phyloP scores from a whole-genome alignment of 75 land plant genomes.

The Picea glauca region DNA sequence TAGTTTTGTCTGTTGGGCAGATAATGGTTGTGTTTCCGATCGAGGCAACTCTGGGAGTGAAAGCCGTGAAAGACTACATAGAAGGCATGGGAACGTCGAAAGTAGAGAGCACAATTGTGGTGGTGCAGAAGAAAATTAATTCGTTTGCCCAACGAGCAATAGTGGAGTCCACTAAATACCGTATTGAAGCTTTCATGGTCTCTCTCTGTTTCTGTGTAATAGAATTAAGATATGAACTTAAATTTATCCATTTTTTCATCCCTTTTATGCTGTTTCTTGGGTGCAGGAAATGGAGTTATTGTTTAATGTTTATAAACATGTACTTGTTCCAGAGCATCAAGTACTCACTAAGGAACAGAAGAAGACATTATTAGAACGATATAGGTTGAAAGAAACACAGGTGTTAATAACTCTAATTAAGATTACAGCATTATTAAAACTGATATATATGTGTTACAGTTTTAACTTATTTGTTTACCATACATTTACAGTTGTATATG shows the following conservation, averaged over 20 bases:
- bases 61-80: conserved; percentile 36
- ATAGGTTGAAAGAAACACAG: conserved; percentile 78
- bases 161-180: too few species aligned
- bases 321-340: conserved; percentile 76
- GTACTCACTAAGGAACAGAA: conserved; percentile 62
- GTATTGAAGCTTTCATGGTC: conserved; percentile 27
- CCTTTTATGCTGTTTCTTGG: too few species aligned
- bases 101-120: conserved; percentile 28
- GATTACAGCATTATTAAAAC: too few species aligned
- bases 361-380: conserved; percentile 54
- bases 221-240: too few species aligned
- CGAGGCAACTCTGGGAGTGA: conserved; percentile 40
- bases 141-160: conserved; percentile 27
- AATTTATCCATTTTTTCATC: too few species aligned
- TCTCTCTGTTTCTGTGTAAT: too few species aligned
- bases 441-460: too few species aligned
- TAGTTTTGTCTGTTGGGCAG: too few species aligned
- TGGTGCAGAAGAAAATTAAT: conserved; percentile 35
- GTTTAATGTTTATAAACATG: conserved; percentile 69
- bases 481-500: too few species aligned
- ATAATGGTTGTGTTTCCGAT: conserved; percentile 42
- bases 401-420: too few species aligned
- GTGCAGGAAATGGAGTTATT: conserved; percentile 66
- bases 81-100: conserved; percentile 38
- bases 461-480: too few species aligned